A percentile compares a stretch with the other conserved stretches of the same genome.
These are phyloP conservation scores for Phytophthora citrophthora DNA, from an alignment of 352 stramenopile genomes.

Conservation along the genomic window DNA sequence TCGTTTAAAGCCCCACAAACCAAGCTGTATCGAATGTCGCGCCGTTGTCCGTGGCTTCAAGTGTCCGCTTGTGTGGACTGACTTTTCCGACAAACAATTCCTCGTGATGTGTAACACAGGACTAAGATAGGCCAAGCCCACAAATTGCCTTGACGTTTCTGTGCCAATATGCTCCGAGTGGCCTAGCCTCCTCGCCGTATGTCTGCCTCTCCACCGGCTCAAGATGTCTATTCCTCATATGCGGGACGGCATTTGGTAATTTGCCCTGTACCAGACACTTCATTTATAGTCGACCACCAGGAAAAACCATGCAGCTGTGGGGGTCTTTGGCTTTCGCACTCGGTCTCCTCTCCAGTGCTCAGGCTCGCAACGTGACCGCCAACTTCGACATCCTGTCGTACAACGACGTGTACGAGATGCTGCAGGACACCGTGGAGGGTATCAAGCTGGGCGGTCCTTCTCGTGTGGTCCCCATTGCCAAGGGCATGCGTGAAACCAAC, in stretches of 20 bases:
- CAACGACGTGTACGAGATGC: slow-evolving; percentile 86
- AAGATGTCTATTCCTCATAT: slow-evolving; percentile 10
- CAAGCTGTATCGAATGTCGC: slow-evolving; percentile 2
- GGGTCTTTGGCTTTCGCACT: slow-evolving; percentile 18
- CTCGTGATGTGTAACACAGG: slow-evolving; percentile 27
- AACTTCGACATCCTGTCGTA: slow-evolving; percentile 75
- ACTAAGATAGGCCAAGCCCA: slow-evolving; percentile 25
- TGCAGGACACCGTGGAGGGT: slow-evolving; percentile 65
- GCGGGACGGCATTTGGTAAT: slow-evolving; percentile 20
- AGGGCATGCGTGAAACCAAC: slow-evolving; percentile 61
- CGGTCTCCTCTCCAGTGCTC: slow-evolving; percentile 11
- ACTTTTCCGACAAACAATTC: slow-evolving; percentile 27
- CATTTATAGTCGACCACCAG: slow-evolving; percentile 3
- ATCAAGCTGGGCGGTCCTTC: slow-evolving; percentile 75
- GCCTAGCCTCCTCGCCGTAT: slow-evolving; percentile 30
- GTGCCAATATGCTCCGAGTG: slow-evolving; percentile 7
- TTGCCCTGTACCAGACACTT: slow-evolving; percentile 10
- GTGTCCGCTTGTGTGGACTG: slow-evolving; percentile 26
- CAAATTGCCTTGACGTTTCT: slow-evolving; percentile 27
- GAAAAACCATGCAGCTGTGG: slow-evolving; percentile 24
- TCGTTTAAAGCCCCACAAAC: slow-evolving; percentile 13
- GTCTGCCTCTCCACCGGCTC: slow-evolving; percentile 28
- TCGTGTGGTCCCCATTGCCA: slow-evolving; percentile 71
- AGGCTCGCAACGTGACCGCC: slow-evolving; percentile 50
- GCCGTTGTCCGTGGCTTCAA: slow-evolving; percentile 5